These are phyloP conservation scores for Globisporangium cylindrosporum DNA, from an alignment of 352 stramenopile genomes.

Conservation along the genomic window DNA sequence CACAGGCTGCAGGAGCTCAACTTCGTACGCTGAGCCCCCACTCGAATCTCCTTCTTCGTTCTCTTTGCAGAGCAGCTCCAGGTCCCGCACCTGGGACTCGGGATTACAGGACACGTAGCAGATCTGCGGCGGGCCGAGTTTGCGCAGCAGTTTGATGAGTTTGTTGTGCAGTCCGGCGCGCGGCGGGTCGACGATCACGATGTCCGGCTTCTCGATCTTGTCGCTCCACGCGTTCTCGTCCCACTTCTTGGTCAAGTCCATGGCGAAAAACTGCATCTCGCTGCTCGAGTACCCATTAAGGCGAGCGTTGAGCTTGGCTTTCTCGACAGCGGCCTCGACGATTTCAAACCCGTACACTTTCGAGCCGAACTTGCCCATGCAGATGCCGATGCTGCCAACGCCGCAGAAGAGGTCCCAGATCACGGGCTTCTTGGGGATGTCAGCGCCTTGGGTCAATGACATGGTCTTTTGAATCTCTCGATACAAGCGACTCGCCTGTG, in stretches of 20 bases:
- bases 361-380: slow-evolving; percentile 39
- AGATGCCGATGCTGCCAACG: slow-evolving; percentile 80
- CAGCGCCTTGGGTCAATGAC: background rate
- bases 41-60: slow-evolving; percentile 1
- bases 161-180: slow-evolving; percentile 67
- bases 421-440: slow-evolving; percentile 31
- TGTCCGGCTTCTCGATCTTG: slow-evolving; percentile 33
- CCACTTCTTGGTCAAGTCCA: slow-evolving; percentile 60
- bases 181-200: slow-evolving; percentile 76
- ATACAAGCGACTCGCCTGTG: slow-evolving; percentile 57
- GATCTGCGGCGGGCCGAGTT: slow-evolving; percentile 41
- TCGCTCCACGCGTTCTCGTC: slow-evolving; percentile 34
- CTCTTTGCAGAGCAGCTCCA: slow-evolving; percentile 40
- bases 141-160: slow-evolving; percentile 53
- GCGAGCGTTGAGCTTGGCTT: slow-evolving; percentile 45
- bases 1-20: slow-evolving; percentile 59
- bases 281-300: slow-evolving; percentile 54
- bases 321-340: slow-evolving; percentile 51
- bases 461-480: slow-evolving; percentile 44
- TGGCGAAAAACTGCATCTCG: slow-evolving; percentile 62
- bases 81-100: slow-evolving; percentile 52
- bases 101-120: slow-evolving; percentile 84
- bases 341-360: slow-evolving; percentile 73
- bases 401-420: slow-evolving; percentile 83
- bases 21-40: slow-evolving; percentile 25